Evolutionary conservation across 202 grass and related monocot species (phyloP), one percentile per base, ranked within the genome.

Genomic region (Setaria italica): DNA sequence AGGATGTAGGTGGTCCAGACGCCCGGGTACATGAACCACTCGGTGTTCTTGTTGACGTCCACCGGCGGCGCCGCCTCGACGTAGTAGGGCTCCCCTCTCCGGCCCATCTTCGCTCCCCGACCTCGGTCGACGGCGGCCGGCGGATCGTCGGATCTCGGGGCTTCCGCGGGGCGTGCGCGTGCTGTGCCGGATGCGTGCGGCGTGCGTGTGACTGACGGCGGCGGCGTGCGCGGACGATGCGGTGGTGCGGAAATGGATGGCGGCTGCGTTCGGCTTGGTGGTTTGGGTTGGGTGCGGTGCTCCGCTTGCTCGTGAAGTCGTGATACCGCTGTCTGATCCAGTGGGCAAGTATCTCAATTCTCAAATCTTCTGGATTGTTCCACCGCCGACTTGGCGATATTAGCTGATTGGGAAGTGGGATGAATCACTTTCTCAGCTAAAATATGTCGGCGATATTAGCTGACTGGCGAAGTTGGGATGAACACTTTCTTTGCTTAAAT

Each of bases 21-120:
- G 11, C 88, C 90, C 47, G 93, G 89, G 80, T 94, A 95, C 93
- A 92, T 88, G 85, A 95, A 95, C 93, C 92, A 92, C 78, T 94
- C 92, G 21, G 88, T 95, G 86, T 95, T 95, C 90, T 95, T 95
- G 93, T 95, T 95, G 81, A 95, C 72, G 88, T 95, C 93, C 84
- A 88, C 72, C 73, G 93, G 77, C 78, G 84, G 80, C 86, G 70
- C 77, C 73, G 93, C 84, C 88, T 95, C 87, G 62, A 95, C 90
- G 80, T 95, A 95, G 76, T 88, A 88, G 42, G 74, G 39, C n/a
- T 74, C 15, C 29, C 35, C 78, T 11, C 71, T 29, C 78, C 78
- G 77, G n/a, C 64, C 84, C 84, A 86, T 80, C 78, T 3, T 58
- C 55, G 12, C 11, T 42, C 2, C n/a, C 4, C 15, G 57, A 1